A percentile compares a stretch with the other conserved stretches of the same genome.
Conservation (phyloP, 2,329 filamentous ascomycete genomes). For the Cryphonectria japonica region DNA sequence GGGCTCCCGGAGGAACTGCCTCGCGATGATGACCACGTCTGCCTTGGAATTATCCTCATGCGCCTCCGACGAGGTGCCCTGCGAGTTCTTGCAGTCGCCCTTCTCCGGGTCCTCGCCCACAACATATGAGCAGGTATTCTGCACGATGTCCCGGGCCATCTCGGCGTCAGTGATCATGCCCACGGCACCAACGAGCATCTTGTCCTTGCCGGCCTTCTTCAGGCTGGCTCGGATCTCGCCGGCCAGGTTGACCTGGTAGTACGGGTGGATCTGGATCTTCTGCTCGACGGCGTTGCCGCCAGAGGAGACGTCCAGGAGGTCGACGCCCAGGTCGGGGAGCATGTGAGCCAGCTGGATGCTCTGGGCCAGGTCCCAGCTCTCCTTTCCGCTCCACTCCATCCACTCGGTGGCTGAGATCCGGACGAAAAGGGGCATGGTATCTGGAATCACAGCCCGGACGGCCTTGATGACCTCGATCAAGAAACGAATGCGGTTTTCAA, state of each 20-base stretch:
- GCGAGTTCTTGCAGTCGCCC: constrained; percentile 30
- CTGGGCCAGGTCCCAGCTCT: constrained; percentile 71
- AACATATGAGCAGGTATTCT: constrained; percentile 43
- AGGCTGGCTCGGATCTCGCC: constrained; percentile 71
- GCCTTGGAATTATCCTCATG: constrained; percentile 49
- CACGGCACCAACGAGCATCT: constrained; percentile 72
- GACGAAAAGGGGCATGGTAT: constrained; percentile 59
- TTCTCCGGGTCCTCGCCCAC: constrained; percentile 46
- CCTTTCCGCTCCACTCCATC: constrained; percentile 53
- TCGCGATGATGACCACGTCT: constrained; percentile 74
- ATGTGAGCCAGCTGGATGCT: constrained; percentile 68
- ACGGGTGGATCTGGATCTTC: constrained; percentile 63
- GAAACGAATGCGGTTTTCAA: constrained; percentile 68
- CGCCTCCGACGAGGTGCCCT: constrained; percentile 43
- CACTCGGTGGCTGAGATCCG: constrained; percentile 67
- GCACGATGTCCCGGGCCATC: constrained; percentile 64
- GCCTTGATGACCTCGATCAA: constrained; percentile 57
- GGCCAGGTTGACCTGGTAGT: constrained; percentile 77
- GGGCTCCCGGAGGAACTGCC: constrained; percentile 82
- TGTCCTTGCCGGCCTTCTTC: constrained; percentile 46
- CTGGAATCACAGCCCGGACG: constrained; percentile 56
- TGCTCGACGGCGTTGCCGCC: constrained; percentile 70
- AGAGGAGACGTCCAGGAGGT: constrained; percentile 81
- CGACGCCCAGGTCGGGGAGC: constrained; percentile 74
- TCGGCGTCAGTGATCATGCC: constrained; percentile 73